phyloP scores from a whole-genome alignment of 2,329 filamentous ascomycete genomes.

The Samsoniella hepiali region DNA sequence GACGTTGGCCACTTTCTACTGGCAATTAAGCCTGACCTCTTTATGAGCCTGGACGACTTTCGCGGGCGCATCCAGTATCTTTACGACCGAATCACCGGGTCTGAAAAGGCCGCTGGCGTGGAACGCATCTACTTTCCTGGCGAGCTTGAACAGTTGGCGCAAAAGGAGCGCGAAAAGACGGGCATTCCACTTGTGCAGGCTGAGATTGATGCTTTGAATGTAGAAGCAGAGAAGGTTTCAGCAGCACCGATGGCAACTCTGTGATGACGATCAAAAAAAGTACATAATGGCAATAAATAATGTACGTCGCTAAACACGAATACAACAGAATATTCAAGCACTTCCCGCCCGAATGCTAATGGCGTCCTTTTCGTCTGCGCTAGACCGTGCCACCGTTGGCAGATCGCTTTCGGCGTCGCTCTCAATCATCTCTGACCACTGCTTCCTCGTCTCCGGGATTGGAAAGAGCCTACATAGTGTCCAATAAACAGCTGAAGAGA shows the following conservation, averaged over 20 bases:
- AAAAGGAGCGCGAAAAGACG: conserved; percentile 47
- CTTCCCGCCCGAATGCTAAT: not conserved
- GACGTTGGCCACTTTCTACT: conserved; percentile 74
- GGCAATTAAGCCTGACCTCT: conserved; percentile 71
- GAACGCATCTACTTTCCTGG: conserved; percentile 60
- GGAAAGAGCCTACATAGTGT: conserved; percentile 65
- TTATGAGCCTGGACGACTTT: conserved; percentile 69
- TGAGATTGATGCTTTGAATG: conserved; percentile 54
- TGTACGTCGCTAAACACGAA: not conserved
- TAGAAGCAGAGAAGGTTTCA: conserved; percentile 47
- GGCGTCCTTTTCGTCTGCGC: conserved; percentile 5
- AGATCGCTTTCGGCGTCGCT: conserved; percentile 10
- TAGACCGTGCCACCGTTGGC: not conserved
- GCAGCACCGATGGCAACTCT: conserved; percentile 24
- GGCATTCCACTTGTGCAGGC: conserved; percentile 59
- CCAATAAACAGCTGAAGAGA: conserved; percentile 67
- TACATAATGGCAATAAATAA: not conserved
- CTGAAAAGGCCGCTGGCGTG: conserved; percentile 53
- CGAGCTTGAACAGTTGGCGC: conserved; percentile 57
- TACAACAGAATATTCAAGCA: not conserved
- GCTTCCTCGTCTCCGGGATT: conserved; percentile 68
- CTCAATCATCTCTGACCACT: conserved; percentile 67
- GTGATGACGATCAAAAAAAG: not conserved
- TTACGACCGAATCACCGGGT: conserved; percentile 51
- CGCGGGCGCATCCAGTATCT: conserved; percentile 56